Evolutionary conservation across 495 filamentous ascomycete species (phyloP).

Genomic region (Neurospora discreta): DNA sequence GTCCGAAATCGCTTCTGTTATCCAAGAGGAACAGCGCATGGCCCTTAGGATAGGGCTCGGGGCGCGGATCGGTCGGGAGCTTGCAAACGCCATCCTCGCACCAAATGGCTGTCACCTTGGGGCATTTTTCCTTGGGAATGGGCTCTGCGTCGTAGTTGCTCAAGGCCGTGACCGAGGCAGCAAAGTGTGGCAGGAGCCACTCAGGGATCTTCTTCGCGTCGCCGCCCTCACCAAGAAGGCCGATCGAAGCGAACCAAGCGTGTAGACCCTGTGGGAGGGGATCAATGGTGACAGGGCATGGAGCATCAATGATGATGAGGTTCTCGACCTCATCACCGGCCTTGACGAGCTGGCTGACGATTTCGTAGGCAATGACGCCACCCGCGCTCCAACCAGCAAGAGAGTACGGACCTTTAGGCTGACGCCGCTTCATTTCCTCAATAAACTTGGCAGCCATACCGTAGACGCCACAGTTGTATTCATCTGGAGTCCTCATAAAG

Average conservation of each 20-base stretch:
- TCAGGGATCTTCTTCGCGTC: constrained; percentile 46
- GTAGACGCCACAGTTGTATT: constrained; percentile 44
- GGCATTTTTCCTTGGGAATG: constrained; percentile 39
- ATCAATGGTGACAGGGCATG: constrained; percentile 65
- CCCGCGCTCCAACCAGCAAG: constrained; percentile 78
- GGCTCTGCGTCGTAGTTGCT: constrained; percentile 59
- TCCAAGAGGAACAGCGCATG: constrained; percentile 71
- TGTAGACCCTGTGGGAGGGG: constrained; percentile 68
- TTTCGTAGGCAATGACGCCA: constrained; percentile 81
- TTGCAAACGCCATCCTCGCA: constrained; percentile 73
- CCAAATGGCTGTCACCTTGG: constrained; percentile 64
- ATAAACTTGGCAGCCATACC: constrained; percentile 48
- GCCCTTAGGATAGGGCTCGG: constrained; percentile 57
- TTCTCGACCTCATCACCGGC: constrained; percentile 59
- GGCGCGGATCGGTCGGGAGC: constrained; percentile 53
- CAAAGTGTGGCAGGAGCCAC: constrained; percentile 82
- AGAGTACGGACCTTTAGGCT: constrained; percentile 55
- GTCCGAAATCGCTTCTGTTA: constrained; percentile 65
- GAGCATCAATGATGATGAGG: constrained; percentile 74
- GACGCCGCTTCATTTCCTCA: constrained; percentile 49
- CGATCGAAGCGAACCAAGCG: constrained; percentile 67
- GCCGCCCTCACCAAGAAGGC: constrained; percentile 60
- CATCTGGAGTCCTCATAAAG: constrained; percentile 45
- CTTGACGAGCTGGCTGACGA: constrained; percentile 57
- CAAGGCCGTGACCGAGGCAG: constrained; percentile 61